Evolutionary conservation across 257 asterid species (phyloP), one percentile per base, ranked within the genome.

Genomic region (Lavandula angustifolia): DNA sequence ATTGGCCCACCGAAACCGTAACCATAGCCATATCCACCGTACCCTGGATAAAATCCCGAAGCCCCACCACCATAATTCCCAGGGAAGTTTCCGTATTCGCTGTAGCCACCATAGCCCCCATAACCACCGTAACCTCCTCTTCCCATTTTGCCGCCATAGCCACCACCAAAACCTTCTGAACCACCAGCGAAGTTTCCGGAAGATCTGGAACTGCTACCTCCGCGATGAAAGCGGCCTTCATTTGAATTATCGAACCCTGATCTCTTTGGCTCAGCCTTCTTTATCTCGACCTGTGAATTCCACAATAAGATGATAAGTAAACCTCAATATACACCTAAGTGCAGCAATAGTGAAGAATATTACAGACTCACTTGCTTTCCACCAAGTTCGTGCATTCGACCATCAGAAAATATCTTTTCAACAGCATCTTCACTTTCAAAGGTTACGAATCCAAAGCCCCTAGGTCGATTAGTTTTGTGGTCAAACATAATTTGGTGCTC

Each of bases 401-500:
- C 97, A 85, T 88, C 82, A 61, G 86, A 68, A 56, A 94, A 73
- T 65, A 90, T 85, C 85, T 80, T 85, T n/a, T 94, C 98, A 73
- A 94, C 96, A 16, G 95, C 84, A 34, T 82, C 95, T 82, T 94
- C 99, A 69, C 27, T 80, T 62, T 88, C 99, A 71, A 94, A 94
- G 60, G 99, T 87, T 40, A 94, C 88, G 57, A 94, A 94, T 29
- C 98, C 99, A 81, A 94, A 94, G 27, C 99, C 99, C 64, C 98
- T 80, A 27, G 98, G 79, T 13, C 98, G 86, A 62, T 96, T 96
- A 69, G 95, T 94, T 56, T 79, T 82, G 56, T 84, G 99, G 57
- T 94, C 99, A 78, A 94, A 56, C 99, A 94, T 94, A 55, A 94
- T 94, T 72, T 94, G 99, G 62, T 86, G 87, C 83, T 94, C 99